Evolutionary conservation across 805 yeast genomes (phyloP), one percentile per base, ranked within the genome.

Genomic region (Nakazawaea pomicola): DNA sequence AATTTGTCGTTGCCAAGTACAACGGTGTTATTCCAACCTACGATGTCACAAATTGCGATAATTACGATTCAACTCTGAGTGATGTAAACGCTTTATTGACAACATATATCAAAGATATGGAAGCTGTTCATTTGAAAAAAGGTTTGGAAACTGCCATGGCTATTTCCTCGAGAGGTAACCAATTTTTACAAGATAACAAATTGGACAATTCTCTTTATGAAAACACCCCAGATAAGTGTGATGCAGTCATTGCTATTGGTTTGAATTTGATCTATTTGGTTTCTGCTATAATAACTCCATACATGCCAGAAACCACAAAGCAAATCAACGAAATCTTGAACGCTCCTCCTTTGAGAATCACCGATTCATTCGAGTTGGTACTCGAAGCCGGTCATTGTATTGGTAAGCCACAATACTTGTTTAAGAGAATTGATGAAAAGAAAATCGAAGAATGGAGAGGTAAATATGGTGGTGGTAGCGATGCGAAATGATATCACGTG

Each of bases 91-190:
- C 57, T 2, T 67, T 88, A 38, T 63, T 93, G 51, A 55, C 60
- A 24, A 67, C 66, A 32, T 93, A 89, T 67, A 71, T 78, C 48
- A 68, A 70, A 14, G 81, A 79, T 51, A 74, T 90, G 84, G 96
- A 87, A 60, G 72, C 72, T 27, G 85, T 80, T 36, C 86, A 78
- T 57, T 75, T 88, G 56, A 83, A 96, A 64, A 83, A 80, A 57
- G 98, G 97, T 60, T 71, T 91, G 48, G 98, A 90, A 62, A 62
- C 80, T 29, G 95, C 96, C 46, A 89, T 93, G 96, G 72, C 85
- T 24, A 69, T 93, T 43, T 84, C 96, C 44, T 78, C 95, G 16
- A 80, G 96, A 54, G 99, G 99, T 64, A 93, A 93, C 67, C 84
- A 74, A 62, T 93, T 91, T 74, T 74, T 93, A 61, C 99, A 93